Percentiles rank a stretch among this genome's conserved stretches.
These are phyloP conservation scores for Neofusicoccum kwambonambiense DNA, from an alignment of 2,329 filamentous ascomycete genomes.

Conservation along the genomic window DNA sequence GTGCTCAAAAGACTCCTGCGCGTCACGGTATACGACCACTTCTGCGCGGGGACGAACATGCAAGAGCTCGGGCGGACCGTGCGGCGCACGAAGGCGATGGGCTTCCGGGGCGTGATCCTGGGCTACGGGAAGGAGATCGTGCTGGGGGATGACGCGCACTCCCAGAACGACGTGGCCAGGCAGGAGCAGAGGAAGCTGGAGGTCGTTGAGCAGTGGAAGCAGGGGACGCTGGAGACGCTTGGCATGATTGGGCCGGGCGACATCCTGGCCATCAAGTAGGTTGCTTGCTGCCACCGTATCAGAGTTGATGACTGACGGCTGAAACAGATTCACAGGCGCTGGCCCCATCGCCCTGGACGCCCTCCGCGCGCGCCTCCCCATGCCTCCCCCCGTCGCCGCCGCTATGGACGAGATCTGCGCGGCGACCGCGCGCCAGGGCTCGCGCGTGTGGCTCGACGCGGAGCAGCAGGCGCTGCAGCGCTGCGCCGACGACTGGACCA, in stretches of 20 bases:
- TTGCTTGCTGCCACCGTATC: too few species aligned
- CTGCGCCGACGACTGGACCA: slow-evolving; percentile 54
- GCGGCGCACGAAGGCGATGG: slow-evolving; percentile 64
- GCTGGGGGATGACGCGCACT: slow-evolving; percentile 33
- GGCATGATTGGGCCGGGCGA: slow-evolving; percentile 45
- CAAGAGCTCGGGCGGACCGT: slow-evolving; percentile 63
- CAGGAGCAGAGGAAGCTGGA: slow-evolving; percentile 49
- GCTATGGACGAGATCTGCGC: slow-evolving; percentile 64
- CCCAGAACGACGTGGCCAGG: too few species aligned
- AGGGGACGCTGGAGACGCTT: slow-evolving; percentile 69
- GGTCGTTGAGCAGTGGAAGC: slow-evolving; percentile 67
- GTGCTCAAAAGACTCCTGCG: slow-evolving; percentile 71
- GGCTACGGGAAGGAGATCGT: slow-evolving; percentile 70
- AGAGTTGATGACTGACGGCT: too few species aligned
- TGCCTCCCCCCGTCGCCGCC: slow-evolving; percentile 68
- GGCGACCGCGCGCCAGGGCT: slow-evolving; percentile 66
- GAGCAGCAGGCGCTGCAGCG: slow-evolving; percentile 77
- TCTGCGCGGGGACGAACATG: slow-evolving; percentile 78
- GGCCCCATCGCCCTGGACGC: slow-evolving; percentile 69
- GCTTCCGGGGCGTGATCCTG: slow-evolving; percentile 82
- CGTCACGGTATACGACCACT: slow-evolving; percentile 83
- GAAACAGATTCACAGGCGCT: slow-evolving; percentile 70
- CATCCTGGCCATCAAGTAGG: slow-evolving; percentile 49
- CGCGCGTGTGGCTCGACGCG: slow-evolving; percentile 75
- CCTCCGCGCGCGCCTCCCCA: slow-evolving; percentile 61